Percentiles rank a stretch among this genome's conserved stretches.
Evolutionary conservation across 2,329 filamentous ascomycete species (phyloP).

Genomic region (Diplocarpon mali): DNA sequence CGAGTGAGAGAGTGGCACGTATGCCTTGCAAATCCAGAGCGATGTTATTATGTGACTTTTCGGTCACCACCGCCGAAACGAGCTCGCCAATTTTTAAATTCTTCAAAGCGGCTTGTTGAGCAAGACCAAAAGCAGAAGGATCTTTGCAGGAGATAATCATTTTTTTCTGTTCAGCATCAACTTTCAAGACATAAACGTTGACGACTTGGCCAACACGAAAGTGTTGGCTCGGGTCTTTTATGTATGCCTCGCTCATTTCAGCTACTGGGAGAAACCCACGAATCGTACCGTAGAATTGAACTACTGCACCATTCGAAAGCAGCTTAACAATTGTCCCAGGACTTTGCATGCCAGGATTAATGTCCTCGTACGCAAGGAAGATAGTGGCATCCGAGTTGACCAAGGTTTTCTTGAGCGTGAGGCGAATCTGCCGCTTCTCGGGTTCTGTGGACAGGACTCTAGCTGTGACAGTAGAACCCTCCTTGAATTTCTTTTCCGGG

Average conservation of each 20-base stretch:
- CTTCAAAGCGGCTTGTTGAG: conserved; percentile 67
- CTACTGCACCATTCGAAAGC: conserved; percentile 65
- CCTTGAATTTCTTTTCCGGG: conserved; percentile 91
- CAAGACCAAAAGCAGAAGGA: conserved; percentile 60
- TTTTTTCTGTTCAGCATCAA: conserved; percentile 59
- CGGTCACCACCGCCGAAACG: conserved; percentile 69
- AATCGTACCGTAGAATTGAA: conserved; percentile 82
- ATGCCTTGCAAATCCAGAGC: conserved; percentile 68
- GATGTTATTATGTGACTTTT: conserved; percentile 67
- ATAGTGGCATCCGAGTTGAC: conserved; percentile 79
- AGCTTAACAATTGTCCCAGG: conserved; percentile 83
- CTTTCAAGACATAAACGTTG: conserved; percentile 74
- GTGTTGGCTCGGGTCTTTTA: conserved; percentile 78
- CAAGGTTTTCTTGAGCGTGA: conserved; percentile 90
- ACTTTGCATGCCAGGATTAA: conserved; percentile 63
- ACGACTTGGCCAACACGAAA: conserved; percentile 88
- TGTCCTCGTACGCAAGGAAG: conserved; percentile 66
- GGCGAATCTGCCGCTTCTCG: conserved; percentile 64
- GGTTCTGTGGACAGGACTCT: conserved; percentile 73
- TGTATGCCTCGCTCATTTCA: conserved; percentile 97
- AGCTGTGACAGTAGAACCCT: conserved; percentile 73
- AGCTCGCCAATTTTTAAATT: conserved; percentile 62
- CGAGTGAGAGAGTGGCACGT: conserved; percentile 64
- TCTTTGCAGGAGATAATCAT: conserved; percentile 92
- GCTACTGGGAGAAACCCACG: conserved; percentile 82